Conservation (phyloP, 2,329 filamentous ascomycete genomes). For the Colletotrichum australisinense region DNA sequence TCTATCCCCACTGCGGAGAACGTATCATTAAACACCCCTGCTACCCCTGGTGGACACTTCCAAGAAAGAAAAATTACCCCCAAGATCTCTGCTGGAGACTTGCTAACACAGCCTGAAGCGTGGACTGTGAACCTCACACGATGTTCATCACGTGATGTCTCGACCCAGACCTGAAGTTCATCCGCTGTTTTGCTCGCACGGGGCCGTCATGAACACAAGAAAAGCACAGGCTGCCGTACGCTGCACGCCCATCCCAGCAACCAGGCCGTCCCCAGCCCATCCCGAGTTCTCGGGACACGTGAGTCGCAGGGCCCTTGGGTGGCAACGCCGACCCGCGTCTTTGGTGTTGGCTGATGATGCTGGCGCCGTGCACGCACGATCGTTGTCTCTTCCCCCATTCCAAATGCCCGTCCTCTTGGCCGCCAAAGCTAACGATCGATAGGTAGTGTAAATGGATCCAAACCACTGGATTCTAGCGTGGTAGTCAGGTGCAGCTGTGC, state of each 20-base stretch:
- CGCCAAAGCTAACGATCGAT: not conserved
- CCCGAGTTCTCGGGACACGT: constrained; percentile 13
- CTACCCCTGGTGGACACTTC: not conserved
- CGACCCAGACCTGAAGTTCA: constrained; percentile 3
- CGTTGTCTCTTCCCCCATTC: constrained; percentile 16
- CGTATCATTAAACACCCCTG: constrained; percentile 16
- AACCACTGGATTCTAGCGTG: constrained; percentile 27
- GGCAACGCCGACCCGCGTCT: not conserved
- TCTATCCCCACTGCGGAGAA: constrained; percentile 29
- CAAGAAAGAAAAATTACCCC: not conserved
- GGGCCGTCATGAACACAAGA: not conserved
- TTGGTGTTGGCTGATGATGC: not conserved
- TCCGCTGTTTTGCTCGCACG: constrained; percentile 4
- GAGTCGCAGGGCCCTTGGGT: constrained; percentile 6
- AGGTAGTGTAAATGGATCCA: constrained; percentile 1
- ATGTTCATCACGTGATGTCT: constrained; percentile 23
- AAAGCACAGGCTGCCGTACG: not conserved
- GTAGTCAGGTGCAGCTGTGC: constrained; percentile 3
- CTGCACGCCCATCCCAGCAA: not conserved
- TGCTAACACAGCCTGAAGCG: not conserved
- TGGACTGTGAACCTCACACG: constrained; percentile 2
- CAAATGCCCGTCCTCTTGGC: constrained; percentile 13
- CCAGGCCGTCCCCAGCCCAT: not conserved
- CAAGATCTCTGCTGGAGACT: not conserved
- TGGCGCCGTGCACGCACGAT: constrained; percentile 4